Evolutionary conservation across 345 rosid species (phyloP), one percentile per base, ranked within the genome.

Genomic region (Limnanthes douglasii): DNA sequence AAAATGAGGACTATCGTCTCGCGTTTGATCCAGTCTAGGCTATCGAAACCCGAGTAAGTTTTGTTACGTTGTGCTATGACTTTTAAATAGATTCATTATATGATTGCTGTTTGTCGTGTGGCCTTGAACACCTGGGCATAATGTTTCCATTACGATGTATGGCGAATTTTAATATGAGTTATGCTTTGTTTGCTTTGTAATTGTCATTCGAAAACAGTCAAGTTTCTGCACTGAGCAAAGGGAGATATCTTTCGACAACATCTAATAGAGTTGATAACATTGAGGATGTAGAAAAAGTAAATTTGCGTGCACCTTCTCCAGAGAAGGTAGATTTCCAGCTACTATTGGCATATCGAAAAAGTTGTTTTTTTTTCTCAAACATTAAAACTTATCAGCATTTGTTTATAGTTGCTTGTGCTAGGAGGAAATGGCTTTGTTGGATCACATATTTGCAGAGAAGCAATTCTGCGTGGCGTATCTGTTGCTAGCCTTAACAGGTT

Each of bases 351-450:
- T n/a, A n/a, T n/a, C n/a, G n/a, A n/a, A n/a, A n/a, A n/a, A n/a
- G n/a, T 5, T 7, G 38, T 18, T 18, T 21, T 3, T 31, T 2
- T 4, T 37, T 48, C 34, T 29, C 13, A 37, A 21, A 30, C 18
- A 31, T 34, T 53, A 28, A n/a, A 29, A 37, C 34, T 46, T 50
- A 31, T 35, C 1, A 25, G 14, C 8, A 5, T 21, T 31, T 59
- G 11, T 8, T 51, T 26, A 60, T 62, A 92, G 99, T 55, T 85
- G 51, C 96, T 92, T 59, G 96, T 92, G 20, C 59, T 92, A 43
- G 99, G 99, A 36, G 99, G 99, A 43, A 92, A 68, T 71, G 99
- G 96, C 30, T 92, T 85, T 71, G 96, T 92, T 50, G 99, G 99
- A 45, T 78, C 96, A 21, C 80, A 80, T 48, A 43, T 92, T 1